phyloP scores from a whole-genome alignment of 1,284 basidiomycete genomes.

The Exobasidium cylindrosporum region DNA sequence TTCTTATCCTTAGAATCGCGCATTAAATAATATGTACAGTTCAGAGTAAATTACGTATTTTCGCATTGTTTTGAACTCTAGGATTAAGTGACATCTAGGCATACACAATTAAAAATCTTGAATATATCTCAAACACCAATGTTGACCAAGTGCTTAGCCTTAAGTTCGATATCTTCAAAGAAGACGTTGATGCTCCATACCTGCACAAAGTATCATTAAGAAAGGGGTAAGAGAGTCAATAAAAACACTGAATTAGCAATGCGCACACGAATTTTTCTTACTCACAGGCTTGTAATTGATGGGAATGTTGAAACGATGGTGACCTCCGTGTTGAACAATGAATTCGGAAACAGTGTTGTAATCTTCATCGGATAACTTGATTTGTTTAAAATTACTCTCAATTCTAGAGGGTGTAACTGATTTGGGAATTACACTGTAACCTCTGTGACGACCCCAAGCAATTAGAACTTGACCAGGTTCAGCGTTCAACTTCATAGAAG shows the following conservation, averaged over 20 bases:
- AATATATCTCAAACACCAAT: conserved; percentile 18
- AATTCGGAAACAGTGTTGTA: conserved; percentile 41
- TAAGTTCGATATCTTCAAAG: conserved; percentile 36
- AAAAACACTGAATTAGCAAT: not conserved
- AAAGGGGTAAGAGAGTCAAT: not conserved
- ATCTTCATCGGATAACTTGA: conserved; percentile 53
- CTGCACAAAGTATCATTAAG: too few relatives aligned
- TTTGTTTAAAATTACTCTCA: conserved; percentile 53
- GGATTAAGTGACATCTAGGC: too few relatives aligned
- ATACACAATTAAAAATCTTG: not conserved
- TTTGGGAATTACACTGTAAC: conserved; percentile 57
- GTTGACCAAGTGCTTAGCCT: conserved; percentile 36
- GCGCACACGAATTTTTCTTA: too few relatives aligned
- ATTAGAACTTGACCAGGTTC: conserved; percentile 56
- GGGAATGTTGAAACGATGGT: conserved; percentile 51
- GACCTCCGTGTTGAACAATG: conserved; percentile 38
- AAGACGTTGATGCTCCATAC: conserved; percentile 50
- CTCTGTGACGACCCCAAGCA: conserved; percentile 56
- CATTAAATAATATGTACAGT: too few relatives aligned
- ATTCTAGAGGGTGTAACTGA: conserved; percentile 54
- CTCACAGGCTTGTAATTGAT: conserved; percentile 21
- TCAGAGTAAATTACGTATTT: too few relatives aligned
- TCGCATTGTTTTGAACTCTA: too few relatives aligned
- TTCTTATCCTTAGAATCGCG: too few relatives aligned
- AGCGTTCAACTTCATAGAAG: conserved; percentile 18